Evolutionary conservation across 2,329 filamentous ascomycete species (phyloP).

Genomic region (Penicillium sclerotigenum): DNA sequence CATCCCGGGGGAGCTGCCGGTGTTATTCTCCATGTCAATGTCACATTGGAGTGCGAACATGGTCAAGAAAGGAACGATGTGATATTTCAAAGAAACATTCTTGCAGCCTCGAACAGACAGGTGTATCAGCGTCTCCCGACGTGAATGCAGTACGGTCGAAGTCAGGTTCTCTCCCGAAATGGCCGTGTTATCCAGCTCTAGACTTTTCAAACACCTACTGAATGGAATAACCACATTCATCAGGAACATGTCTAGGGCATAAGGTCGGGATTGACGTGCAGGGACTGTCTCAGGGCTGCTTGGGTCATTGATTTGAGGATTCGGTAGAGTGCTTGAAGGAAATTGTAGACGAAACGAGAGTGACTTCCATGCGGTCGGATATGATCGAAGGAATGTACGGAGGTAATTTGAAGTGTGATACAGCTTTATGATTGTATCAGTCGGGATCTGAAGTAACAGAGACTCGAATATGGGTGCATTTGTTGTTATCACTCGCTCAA

Average conservation of each 20-base stretch:
- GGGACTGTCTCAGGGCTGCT: slow-evolving; percentile 32
- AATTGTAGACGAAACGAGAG: slow-evolving; percentile 56
- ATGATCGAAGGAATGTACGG: slow-evolving; percentile 53
- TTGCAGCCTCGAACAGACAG: slow-evolving; percentile 62
- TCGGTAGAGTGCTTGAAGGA: slow-evolving; percentile 37
- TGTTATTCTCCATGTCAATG: slow-evolving; percentile 45
- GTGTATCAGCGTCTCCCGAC: slow-evolving; percentile 55
- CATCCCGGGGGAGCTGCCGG: slow-evolving; percentile 30
- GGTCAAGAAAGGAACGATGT: slow-evolving; percentile 58
- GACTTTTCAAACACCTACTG: slow-evolving; percentile 54
- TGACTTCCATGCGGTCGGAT: slow-evolving; percentile 60
- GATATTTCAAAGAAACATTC: slow-evolving; percentile 63
- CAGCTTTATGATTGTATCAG: slow-evolving; percentile 54
- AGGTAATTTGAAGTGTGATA: slow-evolving; percentile 58
- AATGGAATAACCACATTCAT: slow-evolving; percentile 56
- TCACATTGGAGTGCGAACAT: slow-evolving; percentile 46
- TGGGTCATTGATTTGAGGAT: slow-evolving; percentile 33
- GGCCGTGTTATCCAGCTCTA: slow-evolving; percentile 61
- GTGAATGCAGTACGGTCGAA: slow-evolving; percentile 53
- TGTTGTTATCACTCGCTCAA: slow-evolving; percentile 55
- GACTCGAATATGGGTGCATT: slow-evolving; percentile 59
- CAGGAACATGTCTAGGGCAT: slow-evolving; percentile 57
- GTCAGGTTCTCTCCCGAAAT: slow-evolving; percentile 58
- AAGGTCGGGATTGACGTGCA: slow-evolving; percentile 53
- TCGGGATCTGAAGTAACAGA: slow-evolving; percentile 56